A percentile compares a stretch with the other conserved stretches of the same genome.
Conservation (phyloP, 768 basidiomycete species). For the Mrakia hoshinonis region DNA sequence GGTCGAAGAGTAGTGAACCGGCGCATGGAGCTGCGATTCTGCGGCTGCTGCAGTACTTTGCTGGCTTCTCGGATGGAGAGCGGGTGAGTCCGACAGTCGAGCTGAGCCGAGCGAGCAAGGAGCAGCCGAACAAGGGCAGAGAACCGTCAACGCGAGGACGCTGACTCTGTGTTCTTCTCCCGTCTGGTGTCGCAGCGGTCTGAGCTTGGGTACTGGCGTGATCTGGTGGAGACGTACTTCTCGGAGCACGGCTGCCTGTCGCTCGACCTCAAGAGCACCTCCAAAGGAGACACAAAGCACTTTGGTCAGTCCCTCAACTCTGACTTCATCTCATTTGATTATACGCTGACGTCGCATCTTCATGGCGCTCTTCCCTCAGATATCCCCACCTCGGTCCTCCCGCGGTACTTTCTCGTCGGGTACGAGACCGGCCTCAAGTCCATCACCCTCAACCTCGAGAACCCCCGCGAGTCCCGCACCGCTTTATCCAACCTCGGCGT, state of each 20-base stretch:
- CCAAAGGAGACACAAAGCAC: background rate
- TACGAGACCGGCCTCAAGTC: slow-evolving; percentile 25
- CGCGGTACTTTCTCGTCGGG: slow-evolving; percentile 26
- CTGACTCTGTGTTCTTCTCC: background rate
- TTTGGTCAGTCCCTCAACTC: slow-evolving; percentile 15
- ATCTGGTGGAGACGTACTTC: slow-evolving; percentile 25
- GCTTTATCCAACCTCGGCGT: background rate
- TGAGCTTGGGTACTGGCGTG: slow-evolving; percentile 20
- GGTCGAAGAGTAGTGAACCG: slow-evolving; percentile 2
- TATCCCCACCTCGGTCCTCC: slow-evolving; percentile 14
- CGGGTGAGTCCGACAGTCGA: slow-evolving; percentile 6
- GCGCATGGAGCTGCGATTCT: slow-evolving; percentile 22
- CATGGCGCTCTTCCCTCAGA: slow-evolving; percentile 1
- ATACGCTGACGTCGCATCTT: background rate
- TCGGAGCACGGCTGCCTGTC: slow-evolving; percentile 6
- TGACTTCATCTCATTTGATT: too few species aligned
- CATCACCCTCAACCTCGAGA: slow-evolving; percentile 28
- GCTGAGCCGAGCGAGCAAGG: background rate
- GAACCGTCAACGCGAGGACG: too few species aligned
- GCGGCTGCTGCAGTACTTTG: slow-evolving; percentile 25
- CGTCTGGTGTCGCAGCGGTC: background rate
- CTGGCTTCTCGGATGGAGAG: slow-evolving; percentile 24
- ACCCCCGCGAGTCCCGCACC: slow-evolving; percentile 25
- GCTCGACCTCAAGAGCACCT: slow-evolving; percentile 5
- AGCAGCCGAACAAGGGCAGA: background rate